Evolutionary conservation across 164 flowering plant species (phyloP), one percentile per base, ranked within the genome.

Genomic region (Piper betle): DNA sequence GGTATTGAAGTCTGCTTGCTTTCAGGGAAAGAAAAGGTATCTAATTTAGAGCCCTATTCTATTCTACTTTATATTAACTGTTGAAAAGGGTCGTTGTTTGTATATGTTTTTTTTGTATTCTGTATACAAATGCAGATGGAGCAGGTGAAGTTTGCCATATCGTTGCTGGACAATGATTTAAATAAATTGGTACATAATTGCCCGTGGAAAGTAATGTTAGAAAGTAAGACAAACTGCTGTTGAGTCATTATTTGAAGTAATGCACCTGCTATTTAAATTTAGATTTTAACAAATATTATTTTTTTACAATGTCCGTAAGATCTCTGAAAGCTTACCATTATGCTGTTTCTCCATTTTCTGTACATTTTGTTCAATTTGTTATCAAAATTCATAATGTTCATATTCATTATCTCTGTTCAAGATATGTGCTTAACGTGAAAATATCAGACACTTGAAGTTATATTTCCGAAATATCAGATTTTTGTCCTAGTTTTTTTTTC

Each of bases 131-230:
- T 66, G 80, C 83, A 91, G 93, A 74, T 83, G n/a, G 90, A 82
- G 74, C 96, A 92, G 80, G 98, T 92, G 54, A 92, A 77, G 67
- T 86, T 92, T 71, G 78, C 88, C 46, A 83, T 92, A 46, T 90
- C 96, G 63, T 74, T 91, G 56, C 67, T 83, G 73, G 93, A 82
- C 57, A 77, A 83, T 75, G 76, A 83, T 72, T 75, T 92, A 63
- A 85, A 89, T 68, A 84, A 87, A 67, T 74, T 92, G 81, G 89
- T 92, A 62, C 65, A 65, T 64, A 79, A 77, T n/a, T 82, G 78
- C 72, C 64, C 78, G 19, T 82, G 86, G 86, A 72, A 61, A 25
- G 33, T 25, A 25, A 25, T 25, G 33, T 25, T 25, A 25, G 33
- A 25, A 25, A 25, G 33, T 25, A 25, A 2, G 33, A 25, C 33